Evolutionary conservation across 345 rosid genomes (phyloP), one percentile per base, ranked within the genome.

Genomic region (Physaria fendleri): DNA sequence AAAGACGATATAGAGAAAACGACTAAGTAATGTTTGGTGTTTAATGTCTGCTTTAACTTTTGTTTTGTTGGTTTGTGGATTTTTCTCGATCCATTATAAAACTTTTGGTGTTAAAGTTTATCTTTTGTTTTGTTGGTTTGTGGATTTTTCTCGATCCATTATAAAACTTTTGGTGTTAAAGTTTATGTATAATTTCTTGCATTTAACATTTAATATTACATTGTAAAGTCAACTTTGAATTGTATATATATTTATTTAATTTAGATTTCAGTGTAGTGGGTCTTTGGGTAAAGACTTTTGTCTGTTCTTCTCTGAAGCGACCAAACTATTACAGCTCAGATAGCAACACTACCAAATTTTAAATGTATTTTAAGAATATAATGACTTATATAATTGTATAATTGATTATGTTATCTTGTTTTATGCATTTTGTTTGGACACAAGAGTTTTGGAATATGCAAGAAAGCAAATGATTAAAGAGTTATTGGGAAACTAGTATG

Each of bases 241-340:
- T 42, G 38, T 50, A 45, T 40, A 28, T 67, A 47, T 47, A 65
- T 46, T 37, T 4, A 4, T 7, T 39, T 15, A 3, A 47, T 48
- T 14, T 57, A 11, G 3, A 21, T 48, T 39, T 57, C 16, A 50
- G 29, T 59, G 60, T 59, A 60, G 72, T 59, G 54, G 72, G 54
- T 38, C 54, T 30, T 34, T 59, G 20, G 33, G 29, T 25, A 24
- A 34, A 45, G 51, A 41, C 42, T 55, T 49, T 47, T 56, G 57
- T 48, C 23, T 56, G 38, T 38, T 66, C 34, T 56, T 65, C 64
- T 30, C 22, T 56, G 20, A 37, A 30, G 29, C 12, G 16, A 50
- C 42, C 47, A 68, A 68, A 23, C 40, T 59, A 24, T 38, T 34
- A 42, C 72, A 68, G 72, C 66, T 59, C 53, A 68, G 66, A 60